A percentile compares a stretch with the other conserved stretches of the same genome.
Conservation (phyloP, 2,329 filamentous ascomycete genomes). For the Apiospora pterosperma region DNA sequence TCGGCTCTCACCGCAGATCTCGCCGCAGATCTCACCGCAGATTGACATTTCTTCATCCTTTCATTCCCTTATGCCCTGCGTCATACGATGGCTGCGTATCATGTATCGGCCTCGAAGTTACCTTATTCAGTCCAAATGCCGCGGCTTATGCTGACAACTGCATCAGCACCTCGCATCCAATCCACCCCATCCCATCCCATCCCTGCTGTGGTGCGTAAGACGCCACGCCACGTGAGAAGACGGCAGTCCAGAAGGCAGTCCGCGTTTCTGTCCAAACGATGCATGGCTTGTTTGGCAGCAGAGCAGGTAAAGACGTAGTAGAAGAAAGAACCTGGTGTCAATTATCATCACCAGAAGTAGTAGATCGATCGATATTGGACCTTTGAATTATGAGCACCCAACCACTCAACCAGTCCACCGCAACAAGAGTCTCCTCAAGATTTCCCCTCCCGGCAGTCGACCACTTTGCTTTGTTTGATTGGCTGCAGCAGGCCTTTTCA, state of each 20-base stretch:
- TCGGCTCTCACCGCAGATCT: too few relatives aligned
- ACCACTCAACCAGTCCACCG: background rate
- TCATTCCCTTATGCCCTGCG: too few relatives aligned
- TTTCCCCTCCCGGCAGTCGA: background rate
- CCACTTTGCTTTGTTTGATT: background rate
- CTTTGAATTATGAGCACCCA: background rate
- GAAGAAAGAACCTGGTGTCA: too few relatives aligned
- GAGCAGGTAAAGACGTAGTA: too few relatives aligned
- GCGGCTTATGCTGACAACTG: background rate
- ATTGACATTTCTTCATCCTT: too few relatives aligned
- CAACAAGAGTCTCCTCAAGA: too few relatives aligned
- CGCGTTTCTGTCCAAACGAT: constrained; percentile 1
- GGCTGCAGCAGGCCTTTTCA: background rate
- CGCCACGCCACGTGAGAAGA: background rate
- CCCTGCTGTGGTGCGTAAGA: background rate
- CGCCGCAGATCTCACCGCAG: too few relatives aligned
- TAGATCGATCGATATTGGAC: too few relatives aligned
- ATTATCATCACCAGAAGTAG: too few relatives aligned
- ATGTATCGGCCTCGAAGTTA: background rate
- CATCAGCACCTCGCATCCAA: background rate
- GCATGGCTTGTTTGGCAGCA: too few relatives aligned
- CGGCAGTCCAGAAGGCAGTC: background rate
- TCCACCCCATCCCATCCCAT: background rate
- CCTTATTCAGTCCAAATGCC: background rate
- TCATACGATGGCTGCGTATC: background rate